Evolutionary conservation across 164 flowering plant genomes (phyloP), one percentile per base, ranked within the genome.

Genomic region (Echeveria elegans): DNA sequence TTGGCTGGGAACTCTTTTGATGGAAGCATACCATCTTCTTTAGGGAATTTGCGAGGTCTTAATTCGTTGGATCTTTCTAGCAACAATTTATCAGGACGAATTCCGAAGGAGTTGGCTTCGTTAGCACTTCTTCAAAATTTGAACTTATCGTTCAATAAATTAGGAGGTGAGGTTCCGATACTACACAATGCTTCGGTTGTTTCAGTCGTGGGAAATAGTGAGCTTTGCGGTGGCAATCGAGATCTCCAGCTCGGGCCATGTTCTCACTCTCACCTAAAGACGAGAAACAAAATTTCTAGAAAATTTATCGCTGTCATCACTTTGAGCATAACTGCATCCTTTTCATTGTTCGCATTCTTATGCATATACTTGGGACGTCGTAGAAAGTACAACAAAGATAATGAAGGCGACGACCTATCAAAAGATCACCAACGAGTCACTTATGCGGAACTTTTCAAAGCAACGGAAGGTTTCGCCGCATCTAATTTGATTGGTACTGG

Each of bases 161-260:
- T 62, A 24, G 65, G 31, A 32, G 65, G 65, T 32, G 40, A 62
- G 40, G 40, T 32, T 62, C 65, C 38, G 23, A 4, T 62, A 1
- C 23, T 62, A 1, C 2, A 30, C 19, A 62, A 62, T 62, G 40
- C 9, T 1, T 31, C 16, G 14, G 32, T 5, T 31, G 18, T 62
- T 30, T 62, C 36, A 30, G 23, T 62, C 14, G 11, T 19, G 0
- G 65, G 65, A 9, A 62, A 62, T 18, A 62, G 37, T 9, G 18
- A 30, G 18, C 65, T 62, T 30, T 62, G 65, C 37, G 65, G 65
- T 12, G 65, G 65, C n/a, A 30, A 30, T 32, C 65, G 9, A 24
- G 32, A 62, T 16, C 40, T 62, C 9, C 19, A 62, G 1, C 65
- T 62, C 0, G 5, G 21, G 5, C n/a, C 37, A 19, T 62, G 65